These are phyloP conservation scores for Sugiyamaella paludigena DNA, from an alignment of 1,139 yeast genomes.

Conservation along the genomic window DNA sequence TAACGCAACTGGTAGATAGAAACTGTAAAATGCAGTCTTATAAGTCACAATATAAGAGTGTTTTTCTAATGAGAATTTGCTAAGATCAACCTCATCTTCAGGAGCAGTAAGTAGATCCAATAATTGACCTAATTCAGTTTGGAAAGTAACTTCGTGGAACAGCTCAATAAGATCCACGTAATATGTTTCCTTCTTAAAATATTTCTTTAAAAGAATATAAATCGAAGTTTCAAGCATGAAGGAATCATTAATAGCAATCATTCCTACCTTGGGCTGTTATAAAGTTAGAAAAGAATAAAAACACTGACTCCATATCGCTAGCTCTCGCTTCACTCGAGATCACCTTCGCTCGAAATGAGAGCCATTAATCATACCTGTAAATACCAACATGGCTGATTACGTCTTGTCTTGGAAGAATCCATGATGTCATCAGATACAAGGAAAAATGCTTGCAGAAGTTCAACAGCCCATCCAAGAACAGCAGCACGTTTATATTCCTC, in stretches of 20 bases:
- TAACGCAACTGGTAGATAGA: constrained; percentile 94
- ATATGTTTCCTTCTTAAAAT: constrained; percentile 77
- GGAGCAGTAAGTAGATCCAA: constrained; percentile 96
- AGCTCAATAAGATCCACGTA: constrained; percentile 89
- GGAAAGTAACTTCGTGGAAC: constrained; percentile 84
- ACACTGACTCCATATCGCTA: no score
- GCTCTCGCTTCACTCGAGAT: no score
- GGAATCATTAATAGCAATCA: constrained; percentile 95
- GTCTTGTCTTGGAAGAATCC: constrained; percentile 95
- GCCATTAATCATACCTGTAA: constrained; percentile 33
- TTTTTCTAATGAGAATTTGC: constrained; percentile 80
- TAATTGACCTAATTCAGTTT: constrained; percentile 96
- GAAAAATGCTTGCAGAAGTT: constrained; percentile 92
- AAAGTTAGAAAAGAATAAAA: not conserved
- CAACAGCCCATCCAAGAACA: constrained; percentile 93
- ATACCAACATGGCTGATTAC: constrained; percentile 99
- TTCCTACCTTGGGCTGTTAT: constrained; percentile 64
- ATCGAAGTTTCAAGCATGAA: constrained; percentile 97
- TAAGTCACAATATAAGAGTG: constrained; percentile 94
- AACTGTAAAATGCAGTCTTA: constrained; percentile 97
- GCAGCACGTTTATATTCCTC: constrained; percentile 84
- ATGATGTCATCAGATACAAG: constrained; percentile 98
- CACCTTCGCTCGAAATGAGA: no score
- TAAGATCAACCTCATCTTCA: constrained; percentile 85
- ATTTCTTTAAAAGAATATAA: constrained; percentile 81